Evolutionary conservation across 805 yeast genomes (phyloP), one percentile per base, ranked within the genome.

Genomic region (Teunomyces tritomae): DNA sequence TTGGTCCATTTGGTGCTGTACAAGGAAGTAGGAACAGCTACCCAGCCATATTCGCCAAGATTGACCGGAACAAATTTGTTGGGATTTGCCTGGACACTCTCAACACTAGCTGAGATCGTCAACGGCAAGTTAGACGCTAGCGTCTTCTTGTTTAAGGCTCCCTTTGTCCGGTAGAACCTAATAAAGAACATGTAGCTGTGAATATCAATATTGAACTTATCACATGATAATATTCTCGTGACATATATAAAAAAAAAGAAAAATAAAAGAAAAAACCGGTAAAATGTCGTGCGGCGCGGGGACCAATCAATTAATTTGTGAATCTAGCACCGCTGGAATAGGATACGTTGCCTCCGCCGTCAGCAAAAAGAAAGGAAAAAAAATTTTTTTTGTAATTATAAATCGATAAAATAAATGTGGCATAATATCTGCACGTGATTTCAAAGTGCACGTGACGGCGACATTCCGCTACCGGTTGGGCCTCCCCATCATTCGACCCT

Each of bases 11-110:
- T 47, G 14, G 53, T 44, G 20, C 57, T 55, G 20, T 51, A 56
- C 33, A 52, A 57, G 11, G 50, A 30, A 33, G 53, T 55, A 14
- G 53, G 56, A 28, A 62, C 57, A 4, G 53, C 52, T 0, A 54
- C 54, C 67, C 67, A 62, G 24, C 65, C 67, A 28, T 45, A 48
- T 5, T 46, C 44, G 3, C 17, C 28, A 27, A 64, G 58, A 26
- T 41, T 33, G 5, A 62, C 44, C 9, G 57, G 57, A 37, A 52
- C 28, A 44, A 61, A 34, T 20, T 29, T n/a, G 46, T 56, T 6
- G 51, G 65, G 47, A 30, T 42, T 16, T 5, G 17, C 24, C 16
- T 41, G 13, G 46, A 54, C 32, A 47, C 48, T 52, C 8, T 35
- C 44, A 20, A 28, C 28, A 20, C 50, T 52, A 26, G 51, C 56